These are phyloP conservation scores for Thermomucor indicae-seudaticae DNA, from an alignment of 371 early-diverging fungal species.

Conservation along the genomic window DNA sequence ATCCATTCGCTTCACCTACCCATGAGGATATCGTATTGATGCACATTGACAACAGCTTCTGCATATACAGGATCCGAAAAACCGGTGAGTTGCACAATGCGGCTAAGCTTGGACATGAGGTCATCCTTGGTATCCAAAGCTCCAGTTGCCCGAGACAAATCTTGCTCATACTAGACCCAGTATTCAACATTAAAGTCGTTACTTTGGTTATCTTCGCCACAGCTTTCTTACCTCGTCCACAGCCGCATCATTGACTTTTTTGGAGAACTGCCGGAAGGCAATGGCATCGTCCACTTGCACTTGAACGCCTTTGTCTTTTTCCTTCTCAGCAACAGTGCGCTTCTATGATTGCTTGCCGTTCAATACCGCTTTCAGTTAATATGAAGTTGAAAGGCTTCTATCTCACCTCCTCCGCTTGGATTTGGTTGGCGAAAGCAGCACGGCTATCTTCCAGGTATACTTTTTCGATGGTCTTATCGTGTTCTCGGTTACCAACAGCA, in stretches of 20 bases:
- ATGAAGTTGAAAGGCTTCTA: no score
- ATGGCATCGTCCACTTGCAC: conserved; percentile 89
- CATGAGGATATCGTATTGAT: conserved; percentile 95
- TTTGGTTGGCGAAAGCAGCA: conserved; percentile 76
- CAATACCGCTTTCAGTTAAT: no score
- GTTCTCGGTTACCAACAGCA: conserved; percentile 60
- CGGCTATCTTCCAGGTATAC: conserved; percentile 81
- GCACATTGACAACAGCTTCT: conserved; percentile 95
- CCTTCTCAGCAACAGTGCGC: conserved; percentile 52
- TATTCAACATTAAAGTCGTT: not conserved
- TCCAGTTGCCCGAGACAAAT: conserved; percentile 87
- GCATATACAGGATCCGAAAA: conserved; percentile 99
- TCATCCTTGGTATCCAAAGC: conserved; percentile 65
- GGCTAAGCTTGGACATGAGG: conserved; percentile 80
- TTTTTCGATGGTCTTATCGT: conserved; percentile 52
- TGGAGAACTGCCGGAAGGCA: conserved; percentile 83
- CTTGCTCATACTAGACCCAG: conserved; percentile 70
- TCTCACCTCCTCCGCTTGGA: conserved; percentile 66
- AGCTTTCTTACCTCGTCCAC: conserved; percentile 58
- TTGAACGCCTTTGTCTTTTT: conserved; percentile 62
- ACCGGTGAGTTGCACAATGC: conserved; percentile 95
- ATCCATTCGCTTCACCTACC: conserved; percentile 28
- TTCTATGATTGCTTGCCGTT: no score
- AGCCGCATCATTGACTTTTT: conserved; percentile 61
- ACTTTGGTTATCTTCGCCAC: not conserved